Evolutionary conservation across 441 rosid genomes (phyloP).

Genomic region (Populus tomentosa): DNA sequence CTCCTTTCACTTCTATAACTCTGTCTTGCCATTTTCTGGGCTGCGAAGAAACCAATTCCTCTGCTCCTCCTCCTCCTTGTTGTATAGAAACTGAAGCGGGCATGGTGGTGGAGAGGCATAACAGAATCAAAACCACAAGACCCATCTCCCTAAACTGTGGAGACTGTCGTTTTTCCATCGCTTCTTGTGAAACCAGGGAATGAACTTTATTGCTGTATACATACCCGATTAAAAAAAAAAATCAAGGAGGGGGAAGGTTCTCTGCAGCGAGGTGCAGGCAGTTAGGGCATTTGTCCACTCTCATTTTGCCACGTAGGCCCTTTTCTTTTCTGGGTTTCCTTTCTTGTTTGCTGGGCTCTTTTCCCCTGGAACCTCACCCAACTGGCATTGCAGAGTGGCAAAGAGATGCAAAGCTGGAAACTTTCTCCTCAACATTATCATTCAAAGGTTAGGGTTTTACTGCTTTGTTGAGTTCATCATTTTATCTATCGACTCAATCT

Average conservation of each 20-base stretch:
- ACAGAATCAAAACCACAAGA: slow-evolving; percentile 2
- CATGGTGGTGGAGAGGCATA: slow-evolving; percentile 1
- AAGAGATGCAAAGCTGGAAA: neutral
- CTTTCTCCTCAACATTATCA: neutral
- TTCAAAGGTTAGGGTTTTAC: neutral
- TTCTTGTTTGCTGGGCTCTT: neutral
- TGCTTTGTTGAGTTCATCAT: neutral
- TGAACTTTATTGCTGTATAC: neutral
- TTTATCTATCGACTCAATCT: neutral
- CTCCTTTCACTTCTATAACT: slow-evolving; percentile 51
- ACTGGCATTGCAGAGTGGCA: neutral
- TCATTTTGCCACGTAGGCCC: neutral
- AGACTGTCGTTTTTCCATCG: neutral
- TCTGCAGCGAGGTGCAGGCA: neutral
- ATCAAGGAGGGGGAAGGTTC: neutral
- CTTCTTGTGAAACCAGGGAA: neutral
- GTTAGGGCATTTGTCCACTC: neutral
- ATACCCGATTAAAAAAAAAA: neutral
- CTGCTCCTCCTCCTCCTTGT: neutral
- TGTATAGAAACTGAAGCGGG: slow-evolving; percentile 2
- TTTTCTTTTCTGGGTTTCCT: neutral
- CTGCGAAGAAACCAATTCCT: slow-evolving; percentile 16
- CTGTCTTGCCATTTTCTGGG: slow-evolving; percentile 26
- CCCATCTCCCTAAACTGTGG: slow-evolving; percentile 8
- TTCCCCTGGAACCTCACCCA: neutral